These are phyloP conservation scores for Thielaviopsis euricoi DNA, from an alignment of 2,329 filamentous ascomycete species.

Conservation along the genomic window DNA sequence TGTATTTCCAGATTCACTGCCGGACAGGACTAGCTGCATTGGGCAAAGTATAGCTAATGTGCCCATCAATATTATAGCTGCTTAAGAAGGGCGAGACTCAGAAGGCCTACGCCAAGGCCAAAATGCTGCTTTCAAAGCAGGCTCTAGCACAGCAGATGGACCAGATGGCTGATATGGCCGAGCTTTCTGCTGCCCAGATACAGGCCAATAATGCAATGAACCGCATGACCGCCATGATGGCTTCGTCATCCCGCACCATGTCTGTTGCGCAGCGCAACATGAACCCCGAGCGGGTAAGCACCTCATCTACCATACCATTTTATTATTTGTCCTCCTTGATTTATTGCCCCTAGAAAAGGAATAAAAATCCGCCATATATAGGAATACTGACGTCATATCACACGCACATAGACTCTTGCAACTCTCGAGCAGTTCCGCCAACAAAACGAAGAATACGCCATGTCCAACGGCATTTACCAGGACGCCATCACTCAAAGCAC, in stretches of 20 bases:
- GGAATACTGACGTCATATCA: not conserved
- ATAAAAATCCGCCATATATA: not conserved
- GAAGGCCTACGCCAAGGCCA: constrained; percentile 46
- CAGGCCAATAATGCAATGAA: constrained; percentile 50
- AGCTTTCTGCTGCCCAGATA: constrained; percentile 42
- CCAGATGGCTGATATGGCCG: constrained; percentile 47
- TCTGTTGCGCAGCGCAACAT: constrained; percentile 38
- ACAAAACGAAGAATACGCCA: constrained; percentile 48
- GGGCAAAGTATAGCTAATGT: not conserved
- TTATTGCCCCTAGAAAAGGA: not conserved
- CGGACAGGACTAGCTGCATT: not conserved
- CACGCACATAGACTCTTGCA: constrained; percentile 40
- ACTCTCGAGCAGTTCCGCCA: constrained; percentile 44
- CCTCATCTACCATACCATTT: not conserved
- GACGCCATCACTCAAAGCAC: constrained; percentile 71
- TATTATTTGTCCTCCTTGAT: not conserved
- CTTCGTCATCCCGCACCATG: constrained; percentile 41
- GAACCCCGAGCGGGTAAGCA: constrained; percentile 37
- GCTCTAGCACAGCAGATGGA: constrained; percentile 47
- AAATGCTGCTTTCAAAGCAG: constrained; percentile 45
- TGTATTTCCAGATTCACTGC: not conserved
- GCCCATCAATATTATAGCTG: constrained; percentile 19
- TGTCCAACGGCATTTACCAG: constrained; percentile 62
- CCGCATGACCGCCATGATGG: constrained; percentile 48
- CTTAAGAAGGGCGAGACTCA: constrained; percentile 47